phyloP scores from a whole-genome alignment of 257 asterid genomes.

The Gentiana straminea region DNA sequence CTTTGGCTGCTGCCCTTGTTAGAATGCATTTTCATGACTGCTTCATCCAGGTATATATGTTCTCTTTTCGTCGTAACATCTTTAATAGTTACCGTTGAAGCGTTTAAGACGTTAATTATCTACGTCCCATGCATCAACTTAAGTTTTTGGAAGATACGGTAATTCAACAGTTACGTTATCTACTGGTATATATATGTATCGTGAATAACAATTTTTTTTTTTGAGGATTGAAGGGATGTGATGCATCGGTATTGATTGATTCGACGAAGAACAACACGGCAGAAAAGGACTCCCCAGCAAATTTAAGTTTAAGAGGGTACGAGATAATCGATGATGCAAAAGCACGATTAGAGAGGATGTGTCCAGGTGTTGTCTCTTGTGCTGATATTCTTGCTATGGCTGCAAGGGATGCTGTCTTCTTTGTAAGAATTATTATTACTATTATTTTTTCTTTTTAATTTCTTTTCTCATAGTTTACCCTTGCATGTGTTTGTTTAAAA shows the following conservation, averaged over 20 bases:
- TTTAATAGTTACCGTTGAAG: too few species aligned
- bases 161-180: too few species aligned
- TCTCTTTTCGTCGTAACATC: background rate
- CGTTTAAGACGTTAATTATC: too few species aligned
- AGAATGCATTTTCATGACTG: conserved; percentile 98
- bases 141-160: too few species aligned
- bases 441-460: background rate
- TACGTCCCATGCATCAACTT: too few species aligned
- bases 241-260: conserved; percentile 68
- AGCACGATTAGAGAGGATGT: conserved; percentile 45
- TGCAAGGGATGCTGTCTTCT: conserved; percentile 83
- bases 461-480: background rate
- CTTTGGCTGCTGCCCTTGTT: conserved; percentile 74
- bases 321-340: conserved; percentile 72
- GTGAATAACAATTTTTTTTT: background rate
- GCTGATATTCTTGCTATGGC: conserved; percentile 95
- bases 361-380: conserved; percentile 92
- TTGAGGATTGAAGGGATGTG: conserved; percentile 56
- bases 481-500: background rate
- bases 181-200: too few species aligned
- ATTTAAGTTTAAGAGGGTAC: conserved; percentile 71
- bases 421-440: conserved; percentile 33
- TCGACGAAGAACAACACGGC: conserved; percentile 74
- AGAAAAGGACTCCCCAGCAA: conserved; percentile 95
- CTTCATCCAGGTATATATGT: conserved; percentile 50